These are phyloP conservation scores for Schizosaccharomyces lindneri DNA, from an alignment of 805 yeast species.

Conservation along the genomic window DNA sequence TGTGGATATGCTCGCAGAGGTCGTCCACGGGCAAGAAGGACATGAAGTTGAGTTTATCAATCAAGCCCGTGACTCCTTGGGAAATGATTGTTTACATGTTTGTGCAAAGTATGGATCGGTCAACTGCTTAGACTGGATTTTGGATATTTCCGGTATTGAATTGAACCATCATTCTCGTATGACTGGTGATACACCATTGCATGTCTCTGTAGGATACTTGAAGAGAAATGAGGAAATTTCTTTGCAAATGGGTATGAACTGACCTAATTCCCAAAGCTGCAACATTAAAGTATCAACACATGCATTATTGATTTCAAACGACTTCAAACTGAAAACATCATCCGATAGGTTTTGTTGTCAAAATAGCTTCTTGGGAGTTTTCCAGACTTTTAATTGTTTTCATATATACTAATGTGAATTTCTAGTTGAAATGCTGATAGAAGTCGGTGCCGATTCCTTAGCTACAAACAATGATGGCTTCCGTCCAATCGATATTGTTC, in stretches of 20 bases:
- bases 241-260: neutral
- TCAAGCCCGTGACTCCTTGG: neutral
- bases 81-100: neutral
- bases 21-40: neutral
- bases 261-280: neutral
- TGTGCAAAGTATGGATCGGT: neutral
- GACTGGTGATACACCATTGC: constrained; percentile 1
- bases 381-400: neutral
- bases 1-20: neutral
- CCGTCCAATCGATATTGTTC: neutral
- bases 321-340: no score
- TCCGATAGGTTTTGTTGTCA: neutral
- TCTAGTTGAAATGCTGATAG: neutral
- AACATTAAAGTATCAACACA: no score
- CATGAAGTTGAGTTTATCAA: neutral
- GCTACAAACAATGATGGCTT: neutral
- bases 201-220: neutral
- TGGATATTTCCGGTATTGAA: neutral
- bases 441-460: neutral
- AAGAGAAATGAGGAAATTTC: neutral
- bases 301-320: no score
- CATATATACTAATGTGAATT: neutral
- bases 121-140: neutral
- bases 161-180: neutral
- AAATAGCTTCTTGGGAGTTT: neutral